phyloP scores from a whole-genome alignment of 1,284 basidiomycete species.

The Rhodotorula sp. region DNA sequence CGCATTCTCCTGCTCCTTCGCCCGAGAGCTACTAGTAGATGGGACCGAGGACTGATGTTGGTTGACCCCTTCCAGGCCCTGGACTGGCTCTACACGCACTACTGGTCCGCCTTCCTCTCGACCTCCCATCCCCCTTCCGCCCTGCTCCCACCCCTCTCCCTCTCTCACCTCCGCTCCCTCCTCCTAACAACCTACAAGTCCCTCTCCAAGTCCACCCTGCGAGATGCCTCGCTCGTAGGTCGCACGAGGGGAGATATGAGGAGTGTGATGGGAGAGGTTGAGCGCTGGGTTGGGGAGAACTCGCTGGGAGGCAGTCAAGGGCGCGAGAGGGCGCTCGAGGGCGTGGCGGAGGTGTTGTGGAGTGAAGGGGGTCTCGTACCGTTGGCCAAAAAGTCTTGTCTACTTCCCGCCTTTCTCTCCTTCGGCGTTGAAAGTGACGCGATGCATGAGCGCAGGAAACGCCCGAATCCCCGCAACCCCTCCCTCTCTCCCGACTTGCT shows the following conservation, averaged over 20 bases:
- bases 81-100: conserved; percentile 74
- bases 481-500: conserved; percentile 57
- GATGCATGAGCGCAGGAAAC: conserved; percentile 50
- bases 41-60: background rate
- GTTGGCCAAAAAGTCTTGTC: conserved; percentile 63
- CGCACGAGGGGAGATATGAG: conserved; percentile 45
- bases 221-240: conserved; percentile 60
- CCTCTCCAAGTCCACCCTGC: conserved; percentile 58
- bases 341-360: conserved; percentile 63
- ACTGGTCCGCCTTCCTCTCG: conserved; percentile 58
- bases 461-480: conserved; percentile 53
- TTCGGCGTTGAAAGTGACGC: background rate
- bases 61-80: conserved; percentile 58
- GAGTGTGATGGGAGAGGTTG: conserved; percentile 65
- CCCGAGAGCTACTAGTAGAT: background rate
- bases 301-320: conserved; percentile 44
- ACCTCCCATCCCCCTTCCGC: conserved; percentile 55
- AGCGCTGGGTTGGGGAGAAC: conserved; percentile 50
- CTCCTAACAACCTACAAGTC: conserved; percentile 65
- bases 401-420: background rate
- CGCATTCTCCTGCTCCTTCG: background rate
- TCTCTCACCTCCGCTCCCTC: conserved; percentile 49
- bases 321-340: conserved; percentile 57
- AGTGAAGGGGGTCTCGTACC: conserved; percentile 68
- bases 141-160: conserved; percentile 57